Base-by-base conservation (phyloP, 1,284 basidiomycete species). In the Leccinum subfulvum region DNA sequence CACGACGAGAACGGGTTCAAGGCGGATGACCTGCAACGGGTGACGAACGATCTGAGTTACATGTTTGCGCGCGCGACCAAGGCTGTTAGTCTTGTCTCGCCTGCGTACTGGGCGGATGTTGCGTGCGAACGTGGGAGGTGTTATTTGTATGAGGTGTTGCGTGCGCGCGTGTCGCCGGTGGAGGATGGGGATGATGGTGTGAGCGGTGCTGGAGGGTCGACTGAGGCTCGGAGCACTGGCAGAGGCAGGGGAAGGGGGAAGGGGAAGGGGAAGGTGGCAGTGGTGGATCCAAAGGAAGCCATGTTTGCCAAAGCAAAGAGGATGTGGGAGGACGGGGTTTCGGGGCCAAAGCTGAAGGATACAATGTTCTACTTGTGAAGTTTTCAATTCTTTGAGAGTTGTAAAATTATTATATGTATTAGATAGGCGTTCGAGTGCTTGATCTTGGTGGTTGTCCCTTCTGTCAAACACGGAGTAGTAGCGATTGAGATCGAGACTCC, bases 41-140 rank as follows among this genome's bases (percentile, higher is more conserved):
- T 83, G 60, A 83, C 81, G 3, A 78, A 90, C 73, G 76, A 84
- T 28, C 78, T 91, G 68, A 86, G 86, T 72, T 91, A 90, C 74
- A 83, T 89, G 80, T 92, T 89, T 69, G 86, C 86, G 16, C 86
- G 91, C 13, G 90, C 90, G 23, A 92, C 91, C 13, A 91, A 91
- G 74, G 90, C 89, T 0, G 90, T 92, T 59, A 89, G 87, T 68
- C 80, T 92, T 18, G 87, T 84, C n/a, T 87, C 89, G 0, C 89
- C 90, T 0, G 90, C 89, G 0, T 91, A 90, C 69, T 91, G 90
- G 71, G 88, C 88, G 8, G 84, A 92, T 70, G 76, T 92, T 51
- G 89, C 88, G 3, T 92, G 90, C 67, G 90, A 92, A 73, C 81
- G 90, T 3, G 90, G 90, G 1, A 78, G 91, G 21, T 91, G 88